Base-by-base conservation (phyloP, 768 basidiomycete species). In the Phaffia tasmanica region DNA sequence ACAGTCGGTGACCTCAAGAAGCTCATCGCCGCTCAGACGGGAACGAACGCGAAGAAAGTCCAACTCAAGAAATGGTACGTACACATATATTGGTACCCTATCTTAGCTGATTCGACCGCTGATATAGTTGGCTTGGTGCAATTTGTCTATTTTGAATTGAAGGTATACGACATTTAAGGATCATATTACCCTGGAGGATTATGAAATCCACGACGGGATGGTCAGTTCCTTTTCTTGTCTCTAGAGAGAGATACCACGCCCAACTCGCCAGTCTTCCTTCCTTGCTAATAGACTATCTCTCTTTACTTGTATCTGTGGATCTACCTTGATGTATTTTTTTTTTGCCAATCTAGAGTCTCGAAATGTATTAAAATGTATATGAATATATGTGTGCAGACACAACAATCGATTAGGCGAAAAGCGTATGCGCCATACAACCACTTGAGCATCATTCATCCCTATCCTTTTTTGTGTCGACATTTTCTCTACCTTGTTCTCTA, bases 101-200 rank as follows among this genome's bases (percentile, higher is more conserved):
- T 49, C n/a, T n/a, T 63, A 23, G 35, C 57, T 35, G 29, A 46
- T 21, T 23, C 25, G 11, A 57, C 7, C 32, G 56, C 23, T 32
- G 16, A 9, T 21, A 48, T 19, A 21, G 1, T 27, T 54, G 42
- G 7, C 16, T 25, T 30, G 15, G 42, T 23, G 1, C 42, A 18
- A 48, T n/a, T 32, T 16, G 16, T 5, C 32, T 30, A 2, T 23
- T 25, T 32, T 27, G 11, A 18, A 35, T 29, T 64, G 49, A 21
- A 93, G 92, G 92, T 92, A 95, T 76, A 92, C 83, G 4, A 86
- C 84, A 55, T 99, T 85, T 81, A 98, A 98, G 78, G 93, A 99
- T 75, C 92, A 98, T 59, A 72, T 77, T 57, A 70, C 74, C 21
- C 66, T 77, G 63, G 70, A 71, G 46, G 76, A 77, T 65, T 77